A percentile compares a stretch with the other conserved stretches of the same genome.
Evolutionary conservation across 1,284 basidiomycete genomes (phyloP).

Genomic region (Ganoderma lucidum): DNA sequence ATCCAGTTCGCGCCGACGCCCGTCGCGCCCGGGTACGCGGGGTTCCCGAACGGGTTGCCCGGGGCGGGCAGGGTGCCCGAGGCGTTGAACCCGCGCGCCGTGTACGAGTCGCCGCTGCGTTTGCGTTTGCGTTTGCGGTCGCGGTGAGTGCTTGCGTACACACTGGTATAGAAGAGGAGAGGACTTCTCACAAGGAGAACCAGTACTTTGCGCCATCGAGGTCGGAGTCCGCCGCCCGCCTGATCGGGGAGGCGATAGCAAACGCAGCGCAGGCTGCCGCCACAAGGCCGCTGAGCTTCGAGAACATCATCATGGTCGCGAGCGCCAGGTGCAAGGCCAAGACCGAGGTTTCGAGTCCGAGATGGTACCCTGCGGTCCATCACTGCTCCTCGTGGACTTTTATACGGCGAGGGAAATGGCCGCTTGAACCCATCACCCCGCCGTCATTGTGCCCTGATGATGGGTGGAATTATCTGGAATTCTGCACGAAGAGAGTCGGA

Average conservation of each 20-base stretch:
- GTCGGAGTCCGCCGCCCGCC: slow-evolving; percentile 34
- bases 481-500: too few relatives aligned
- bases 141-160: slow-evolving; percentile 33
- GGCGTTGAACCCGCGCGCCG: slow-evolving; percentile 58
- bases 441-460: too few relatives aligned
- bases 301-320: slow-evolving; percentile 19
- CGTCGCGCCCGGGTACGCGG: slow-evolving; percentile 60
- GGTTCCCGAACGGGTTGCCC: slow-evolving; percentile 66
- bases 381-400: background rate
- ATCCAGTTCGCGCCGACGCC: slow-evolving; percentile 68
- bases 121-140: too few relatives aligned
- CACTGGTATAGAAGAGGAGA: background rate
- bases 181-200: slow-evolving; percentile 56
- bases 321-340: background rate
- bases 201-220: slow-evolving; percentile 49
- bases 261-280: too few relatives aligned
- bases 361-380: background rate
- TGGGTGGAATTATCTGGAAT: too few relatives aligned
- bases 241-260: slow-evolving; percentile 37
- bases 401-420: slow-evolving; percentile 19
- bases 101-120: slow-evolving; percentile 64
- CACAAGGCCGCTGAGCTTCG: slow-evolving; percentile 32
- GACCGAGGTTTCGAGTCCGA: too few relatives aligned
- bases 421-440: slow-evolving; percentile 5
- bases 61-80: slow-evolving; percentile 49